Base-by-base conservation (phyloP, 495 filamentous ascomycete genomes). In the Aspergillus leporis region DNA sequence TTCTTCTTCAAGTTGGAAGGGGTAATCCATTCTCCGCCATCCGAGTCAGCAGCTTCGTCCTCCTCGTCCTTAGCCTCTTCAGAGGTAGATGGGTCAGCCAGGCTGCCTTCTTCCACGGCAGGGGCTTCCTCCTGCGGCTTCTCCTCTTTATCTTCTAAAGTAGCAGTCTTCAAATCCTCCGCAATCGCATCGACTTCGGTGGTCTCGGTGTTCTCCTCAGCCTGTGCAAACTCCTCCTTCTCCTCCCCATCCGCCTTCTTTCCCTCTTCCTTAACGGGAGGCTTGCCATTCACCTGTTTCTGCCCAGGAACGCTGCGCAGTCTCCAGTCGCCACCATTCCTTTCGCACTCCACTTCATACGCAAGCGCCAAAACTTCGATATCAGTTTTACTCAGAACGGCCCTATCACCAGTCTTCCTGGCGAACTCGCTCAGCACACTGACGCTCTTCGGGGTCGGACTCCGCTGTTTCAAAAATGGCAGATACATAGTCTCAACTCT, bases 1-100 rank as follows among this genome's bases (percentile, higher is more conserved):
- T 90, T 87, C 68, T 90, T 90, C 68, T 92, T 89, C 67, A 98
- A 81, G 74, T 98, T 98, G 45, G 86, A 85, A 2, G 95, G 91
- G 1, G 95, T 98, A 60, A 99, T 98, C 95, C 94, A 98, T 66
- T 89, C 91, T 41, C 87, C 90, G 9, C 78, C 83, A 55, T 92
- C 90, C 3, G 83, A 83, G 19, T 81, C 74, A 9, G 81, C 83
- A 5, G 78, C 76, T 12, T 70, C 62, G 52, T 66, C 59, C n/a
- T 68, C 57, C 10, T 66, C 61, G 36, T 64, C 40, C 25, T 66
- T 51, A 31, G 59, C 8, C 18, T 68, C 72, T 52, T 69, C 60
- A 8, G 58, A 22, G 5, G 53, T 22, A 30, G 53, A 40, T 19
- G 63, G 18, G 18, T 64, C 51, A 7, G 53, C 64, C 0, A 61